Percentiles rank a stretch among this genome's conserved stretches.
Evolutionary conservation across 2,329 filamentous ascomycete species (phyloP).

Genomic region (Cladorrhinum sp.): DNA sequence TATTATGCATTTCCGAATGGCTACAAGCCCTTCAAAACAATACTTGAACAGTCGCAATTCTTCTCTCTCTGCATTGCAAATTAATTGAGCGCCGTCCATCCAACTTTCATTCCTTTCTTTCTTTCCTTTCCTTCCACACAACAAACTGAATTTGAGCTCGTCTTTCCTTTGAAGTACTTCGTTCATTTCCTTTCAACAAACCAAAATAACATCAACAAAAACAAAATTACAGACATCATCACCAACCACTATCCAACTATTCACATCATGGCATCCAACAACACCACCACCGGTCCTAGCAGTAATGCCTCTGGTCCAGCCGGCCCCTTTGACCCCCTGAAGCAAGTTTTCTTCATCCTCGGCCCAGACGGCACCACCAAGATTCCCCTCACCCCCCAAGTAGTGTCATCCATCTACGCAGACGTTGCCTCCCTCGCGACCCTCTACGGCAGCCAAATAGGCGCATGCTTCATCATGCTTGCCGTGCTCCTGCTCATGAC

Average conservation of each 20-base stretch:
- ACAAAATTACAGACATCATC: background rate
- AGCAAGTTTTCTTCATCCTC: constrained; percentile 38
- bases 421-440: constrained; percentile 39
- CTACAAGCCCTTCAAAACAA: background rate
- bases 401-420: constrained; percentile 34
- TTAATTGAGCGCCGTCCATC: background rate
- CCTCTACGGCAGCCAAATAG: constrained; percentile 64
- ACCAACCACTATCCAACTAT: background rate
- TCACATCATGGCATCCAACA: background rate
- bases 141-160: background rate
- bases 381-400: constrained; percentile 33
- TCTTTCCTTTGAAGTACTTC: background rate
- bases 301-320: background rate
- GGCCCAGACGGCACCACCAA: constrained; percentile 32
- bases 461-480: constrained; percentile 63
- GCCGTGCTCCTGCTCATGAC: constrained; percentile 66
- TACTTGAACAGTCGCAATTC: background rate
- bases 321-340: constrained; percentile 34
- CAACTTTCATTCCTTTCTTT: background rate
- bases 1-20: background rate
- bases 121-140: background rate
- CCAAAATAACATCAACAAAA: background rate
- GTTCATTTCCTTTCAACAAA: background rate
- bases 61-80: too few species aligned
- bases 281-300: constrained; percentile 2